Evolutionary conservation across 768 basidiomycete species (phyloP).

Genomic region (Leccinum longicurvipes): DNA sequence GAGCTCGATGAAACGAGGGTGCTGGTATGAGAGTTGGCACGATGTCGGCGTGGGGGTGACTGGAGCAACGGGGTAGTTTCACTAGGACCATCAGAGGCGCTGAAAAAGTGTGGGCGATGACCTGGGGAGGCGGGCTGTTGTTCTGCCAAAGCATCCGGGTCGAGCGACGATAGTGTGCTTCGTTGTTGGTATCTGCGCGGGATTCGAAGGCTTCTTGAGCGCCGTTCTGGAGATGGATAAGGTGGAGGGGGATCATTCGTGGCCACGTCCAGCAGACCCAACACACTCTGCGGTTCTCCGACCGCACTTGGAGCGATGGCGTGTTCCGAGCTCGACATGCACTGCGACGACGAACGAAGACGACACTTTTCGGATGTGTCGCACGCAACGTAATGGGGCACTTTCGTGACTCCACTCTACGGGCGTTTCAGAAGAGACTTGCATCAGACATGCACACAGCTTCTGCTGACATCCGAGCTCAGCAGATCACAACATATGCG

Average conservation of each 20-base stretch:
- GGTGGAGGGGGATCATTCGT: conserved; percentile 65
- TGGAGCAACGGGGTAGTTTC: conserved; percentile 51
- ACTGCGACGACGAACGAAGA: not conserved
- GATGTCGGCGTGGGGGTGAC: conserved; percentile 37
- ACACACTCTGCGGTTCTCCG: conserved; percentile 3
- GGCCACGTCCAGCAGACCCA: conserved; percentile 10
- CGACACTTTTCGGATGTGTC: not conserved
- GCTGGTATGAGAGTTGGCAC: conserved; percentile 60
- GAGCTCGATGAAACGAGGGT: conserved; percentile 44
- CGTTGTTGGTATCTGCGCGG: conserved; percentile 31
- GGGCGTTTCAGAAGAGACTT: not conserved
- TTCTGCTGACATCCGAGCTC: not conserved
- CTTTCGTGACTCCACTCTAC: not conserved
- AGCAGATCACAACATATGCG: not conserved
- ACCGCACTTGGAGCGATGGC: not conserved
- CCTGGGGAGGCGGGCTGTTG: conserved; percentile 14
- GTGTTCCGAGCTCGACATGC: conserved; percentile 10
- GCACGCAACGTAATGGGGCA: conserved; percentile 4
- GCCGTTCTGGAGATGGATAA: conserved; percentile 54
- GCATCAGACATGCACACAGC: not conserved
- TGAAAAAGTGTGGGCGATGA: conserved; percentile 22
- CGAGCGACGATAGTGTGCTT: conserved; percentile 31
- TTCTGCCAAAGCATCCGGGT: conserved; percentile 37
- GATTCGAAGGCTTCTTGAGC: conserved; percentile 33
- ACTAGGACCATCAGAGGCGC: conserved; percentile 28